phyloP scores from a whole-genome alignment of 768 basidiomycete species.

The Serendipita indica region DNA sequence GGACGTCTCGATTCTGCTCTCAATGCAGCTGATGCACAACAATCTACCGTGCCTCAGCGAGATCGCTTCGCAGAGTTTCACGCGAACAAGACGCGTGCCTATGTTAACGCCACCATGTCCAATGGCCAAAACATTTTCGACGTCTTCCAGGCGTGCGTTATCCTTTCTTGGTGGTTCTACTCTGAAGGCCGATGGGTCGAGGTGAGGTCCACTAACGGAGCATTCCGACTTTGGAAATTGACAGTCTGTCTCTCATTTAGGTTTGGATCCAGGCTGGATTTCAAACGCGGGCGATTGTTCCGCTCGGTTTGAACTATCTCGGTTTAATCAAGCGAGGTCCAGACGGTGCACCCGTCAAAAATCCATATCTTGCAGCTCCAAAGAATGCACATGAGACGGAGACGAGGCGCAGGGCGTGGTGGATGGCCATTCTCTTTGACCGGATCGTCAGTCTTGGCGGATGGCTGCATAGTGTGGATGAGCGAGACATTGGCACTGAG shows the following conservation, averaged over 20 bases:
- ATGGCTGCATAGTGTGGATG: conserved; percentile 76
- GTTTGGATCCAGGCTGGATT: conserved; percentile 38
- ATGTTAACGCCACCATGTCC: conserved; percentile 83
- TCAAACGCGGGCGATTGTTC: conserved; percentile 67
- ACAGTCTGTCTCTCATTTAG: conserved; percentile 62
- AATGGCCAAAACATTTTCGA: conserved; percentile 75
- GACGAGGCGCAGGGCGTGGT: conserved; percentile 70
- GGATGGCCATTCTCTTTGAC: conserved; percentile 82
- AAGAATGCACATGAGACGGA: conserved; percentile 63
- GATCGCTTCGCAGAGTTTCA: conserved; percentile 81
- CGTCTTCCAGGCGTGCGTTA: conserved; percentile 73
- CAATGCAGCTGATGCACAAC: conserved; percentile 38
- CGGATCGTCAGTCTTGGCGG: conserved; percentile 69
- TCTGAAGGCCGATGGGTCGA: conserved; percentile 84
- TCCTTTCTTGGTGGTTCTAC: conserved; percentile 84
- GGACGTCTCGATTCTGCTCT: conserved; percentile 43
- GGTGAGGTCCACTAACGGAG: too few species aligned
- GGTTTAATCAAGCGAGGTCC: conserved; percentile 46
- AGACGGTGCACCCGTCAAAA: conserved; percentile 3
- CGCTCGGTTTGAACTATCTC: conserved; percentile 70
- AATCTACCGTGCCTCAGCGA: conserved; percentile 28
- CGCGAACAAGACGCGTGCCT: conserved; percentile 71
- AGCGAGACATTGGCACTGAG: conserved; percentile 73
- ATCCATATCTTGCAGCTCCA: conserved; percentile 62
- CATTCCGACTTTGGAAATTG: too few species aligned